Evolutionary conservation across 1,284 basidiomycete genomes (phyloP).

Genomic region (Cryptococcus amylolentus): DNA sequence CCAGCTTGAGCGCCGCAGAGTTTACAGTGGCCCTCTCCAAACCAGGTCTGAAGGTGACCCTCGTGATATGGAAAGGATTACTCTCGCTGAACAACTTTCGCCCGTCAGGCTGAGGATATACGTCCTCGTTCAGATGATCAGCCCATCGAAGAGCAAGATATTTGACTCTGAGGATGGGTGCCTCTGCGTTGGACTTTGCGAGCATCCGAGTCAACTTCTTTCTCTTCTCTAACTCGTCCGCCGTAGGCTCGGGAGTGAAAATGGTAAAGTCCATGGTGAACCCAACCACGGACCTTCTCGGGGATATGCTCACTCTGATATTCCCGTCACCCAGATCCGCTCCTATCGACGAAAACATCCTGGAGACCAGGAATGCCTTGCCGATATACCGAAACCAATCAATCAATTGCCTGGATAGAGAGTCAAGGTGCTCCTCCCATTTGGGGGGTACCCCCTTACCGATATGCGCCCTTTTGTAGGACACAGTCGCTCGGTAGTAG

Average conservation of each 20-base stretch:
- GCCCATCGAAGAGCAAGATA: conserved; percentile 4
- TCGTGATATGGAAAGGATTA: conserved; percentile 5
- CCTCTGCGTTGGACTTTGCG: not conserved
- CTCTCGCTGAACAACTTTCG: conserved; percentile 1
- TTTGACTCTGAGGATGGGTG: not conserved
- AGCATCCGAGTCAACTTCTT: not conserved
- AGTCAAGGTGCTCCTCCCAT: not conserved
- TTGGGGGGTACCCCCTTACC: not conserved
- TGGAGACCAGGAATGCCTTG: conserved; percentile 4
- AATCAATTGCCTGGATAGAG: not conserved
- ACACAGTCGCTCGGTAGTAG: conserved; percentile 1
- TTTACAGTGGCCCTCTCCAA: not conserved
- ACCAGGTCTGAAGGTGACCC: conserved; percentile 11
- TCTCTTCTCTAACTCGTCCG: not conserved
- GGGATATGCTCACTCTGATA: not conserved
- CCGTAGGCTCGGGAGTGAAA: conserved; percentile 1
- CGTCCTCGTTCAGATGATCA: conserved; percentile 5
- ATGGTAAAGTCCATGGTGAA: conserved; percentile 10
- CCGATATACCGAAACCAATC: conserved; percentile 13
- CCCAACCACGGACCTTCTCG: not conserved
- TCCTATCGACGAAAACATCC: conserved; percentile 7
- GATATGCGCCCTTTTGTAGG: not conserved
- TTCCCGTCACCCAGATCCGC: not conserved
- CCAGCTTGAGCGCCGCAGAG: not conserved
- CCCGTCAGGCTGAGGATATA: not conserved